Percentiles rank a stretch among this genome's conserved stretches.
phyloP scores from a whole-genome alignment of 2,329 filamentous ascomycete species.

The Fusarium nurragi region DNA sequence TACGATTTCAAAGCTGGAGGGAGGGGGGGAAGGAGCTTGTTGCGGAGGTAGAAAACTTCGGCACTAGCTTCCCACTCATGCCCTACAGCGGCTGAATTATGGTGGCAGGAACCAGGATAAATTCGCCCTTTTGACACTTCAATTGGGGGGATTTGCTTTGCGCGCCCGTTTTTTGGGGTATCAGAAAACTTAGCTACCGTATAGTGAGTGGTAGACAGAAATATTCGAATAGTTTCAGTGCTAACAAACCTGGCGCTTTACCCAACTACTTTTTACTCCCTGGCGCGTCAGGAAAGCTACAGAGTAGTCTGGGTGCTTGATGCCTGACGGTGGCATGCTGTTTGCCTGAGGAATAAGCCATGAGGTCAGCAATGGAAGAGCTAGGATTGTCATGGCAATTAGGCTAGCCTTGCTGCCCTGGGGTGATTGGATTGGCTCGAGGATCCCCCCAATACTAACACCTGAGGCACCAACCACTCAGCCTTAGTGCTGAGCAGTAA shows the following conservation, averaged over 20 bases:
- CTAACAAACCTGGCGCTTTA: not conserved
- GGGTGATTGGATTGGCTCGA: not conserved
- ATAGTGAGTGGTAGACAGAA: not conserved
- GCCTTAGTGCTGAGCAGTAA: conserved; percentile 25
- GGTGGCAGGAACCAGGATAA: conserved; percentile 28
- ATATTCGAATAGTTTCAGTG: not conserved
- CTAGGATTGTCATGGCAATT: not conserved
- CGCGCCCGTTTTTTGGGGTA: not conserved
- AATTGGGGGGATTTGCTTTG: conserved; percentile 7
- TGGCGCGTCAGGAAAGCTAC: not conserved
- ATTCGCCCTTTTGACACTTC: conserved; percentile 16
- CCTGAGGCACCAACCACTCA: conserved; percentile 41
- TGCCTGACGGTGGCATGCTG: conserved; percentile 23
- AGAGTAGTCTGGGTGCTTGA: no score
- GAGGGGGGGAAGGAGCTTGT: conserved; percentile 31
- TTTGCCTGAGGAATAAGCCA: conserved; percentile 28
- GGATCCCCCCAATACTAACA: not conserved
- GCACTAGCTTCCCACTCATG: conserved; percentile 33
- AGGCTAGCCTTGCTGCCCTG: conserved; percentile 25
- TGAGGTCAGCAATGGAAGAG: not conserved
- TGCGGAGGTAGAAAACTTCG: conserved; percentile 38
- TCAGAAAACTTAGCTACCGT: not conserved
- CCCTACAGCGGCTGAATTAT: conserved; percentile 26
- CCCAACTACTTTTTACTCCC: not conserved
- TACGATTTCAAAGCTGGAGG: conserved; percentile 11